Evolutionary conservation across 1,284 basidiomycete genomes (phyloP), one percentile per base, ranked within the genome.

Genomic region (Cystobasidiaceae sp.): DNA sequence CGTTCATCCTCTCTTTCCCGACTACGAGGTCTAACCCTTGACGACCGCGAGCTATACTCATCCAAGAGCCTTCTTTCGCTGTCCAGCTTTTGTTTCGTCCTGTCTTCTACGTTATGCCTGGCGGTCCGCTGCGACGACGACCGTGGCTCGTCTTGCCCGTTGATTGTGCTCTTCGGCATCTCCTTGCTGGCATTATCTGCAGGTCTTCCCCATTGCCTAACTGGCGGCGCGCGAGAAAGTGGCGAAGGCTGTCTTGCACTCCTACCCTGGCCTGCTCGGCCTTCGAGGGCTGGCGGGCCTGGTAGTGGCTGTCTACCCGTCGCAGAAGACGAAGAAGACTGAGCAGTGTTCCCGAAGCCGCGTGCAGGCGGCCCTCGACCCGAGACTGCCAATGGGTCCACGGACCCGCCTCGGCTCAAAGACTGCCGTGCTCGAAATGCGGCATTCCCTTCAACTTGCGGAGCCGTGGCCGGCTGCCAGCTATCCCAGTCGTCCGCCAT

Each of bases 401-500:
- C 54, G 15, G 54, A 56, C 11, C 32, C 30, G 2, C 39, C 54
- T 56, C 54, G 41, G 27, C 54, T 56, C 41, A 56, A 43, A 8
- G 54, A 37, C 30, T 33, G 37, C 13, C 54, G 54, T 11, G 54
- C 54, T 44, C 44, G 37, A 28, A 34, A 56, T 4, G 54, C 54
- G 17, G 41, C 39, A 15, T 44, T 25, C n/a, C 39, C 54, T 15
- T 23, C 23, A 9, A 21, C 54, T n/a, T 21, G 19, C n/a, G 54
- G 54, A 17, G 41, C 44, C 3, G 54, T 19, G 5, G 39, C 32
- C 7, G 54, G 54, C 39, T 43, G 23, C 54, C 54, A 56, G 19
- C 11, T 44, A 15, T 8, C 54, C 54, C 54, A 56, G 21, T 56
- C 54, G 21, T 56, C 54, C 44, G 54, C 37, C 54, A 56, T 56